Evolutionary conservation across 2,329 filamentous ascomycete genomes (phyloP).

Genomic region (Elsinoe fawcettii): DNA sequence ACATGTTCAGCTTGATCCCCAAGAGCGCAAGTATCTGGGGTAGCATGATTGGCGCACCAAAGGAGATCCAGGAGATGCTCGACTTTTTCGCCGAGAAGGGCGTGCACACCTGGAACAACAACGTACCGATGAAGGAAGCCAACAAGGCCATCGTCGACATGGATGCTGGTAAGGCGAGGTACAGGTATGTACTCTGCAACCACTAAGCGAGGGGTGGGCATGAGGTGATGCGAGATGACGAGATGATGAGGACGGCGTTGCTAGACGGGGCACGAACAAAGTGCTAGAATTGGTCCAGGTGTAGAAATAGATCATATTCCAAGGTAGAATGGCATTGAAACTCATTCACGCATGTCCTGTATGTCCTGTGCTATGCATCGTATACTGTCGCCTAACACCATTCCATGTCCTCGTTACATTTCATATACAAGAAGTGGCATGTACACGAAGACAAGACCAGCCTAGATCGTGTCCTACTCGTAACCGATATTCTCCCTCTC

Average conservation of each 20-base stretch:
- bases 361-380: background rate
- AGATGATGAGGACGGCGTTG: constrained; percentile 2
- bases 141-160: constrained; percentile 52
- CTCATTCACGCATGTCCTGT: constrained; percentile 1
- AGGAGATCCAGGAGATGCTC: constrained; percentile 55
- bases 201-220: constrained; percentile 17
- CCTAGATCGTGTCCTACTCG: constrained; percentile 3
- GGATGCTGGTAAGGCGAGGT: constrained; percentile 46
- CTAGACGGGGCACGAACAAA: background rate
- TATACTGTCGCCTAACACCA: background rate
- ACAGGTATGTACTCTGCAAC: constrained; percentile 35
- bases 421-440: background rate
- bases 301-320: background rate
- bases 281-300: background rate
- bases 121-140: constrained; percentile 49
- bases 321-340: background rate
- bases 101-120: constrained; percentile 56
- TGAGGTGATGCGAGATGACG: constrained; percentile 12
- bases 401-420: background rate
- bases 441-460: background rate
- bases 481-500: constrained; percentile 38
- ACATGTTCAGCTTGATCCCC: constrained; percentile 49
- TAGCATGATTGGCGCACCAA: constrained; percentile 43
- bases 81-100: constrained; percentile 51
- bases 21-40: constrained; percentile 43